Percentiles rank a stretch among this genome's conserved stretches.
phyloP scores from a whole-genome alignment of 176 grass and related monocot species.

The Secale cereale region DNA sequence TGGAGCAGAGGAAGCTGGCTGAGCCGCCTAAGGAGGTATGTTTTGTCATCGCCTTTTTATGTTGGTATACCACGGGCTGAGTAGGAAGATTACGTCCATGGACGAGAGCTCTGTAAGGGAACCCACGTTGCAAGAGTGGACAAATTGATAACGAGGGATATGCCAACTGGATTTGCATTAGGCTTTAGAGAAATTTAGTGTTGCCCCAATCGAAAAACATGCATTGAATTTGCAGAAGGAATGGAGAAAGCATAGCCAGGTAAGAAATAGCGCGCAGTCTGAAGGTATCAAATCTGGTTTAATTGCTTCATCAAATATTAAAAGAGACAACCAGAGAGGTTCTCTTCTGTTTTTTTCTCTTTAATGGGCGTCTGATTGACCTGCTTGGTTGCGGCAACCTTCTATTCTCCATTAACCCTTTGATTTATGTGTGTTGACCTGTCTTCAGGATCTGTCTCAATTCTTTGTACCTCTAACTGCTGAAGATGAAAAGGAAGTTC shows the following conservation, averaged over 20 bases:
- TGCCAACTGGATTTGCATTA: background rate
- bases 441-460: constrained; percentile 57
- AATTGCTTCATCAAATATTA: background rate
- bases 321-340: background rate
- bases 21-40: constrained; percentile 35
- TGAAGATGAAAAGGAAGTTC: constrained; percentile 55
- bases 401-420: constrained; percentile 10
- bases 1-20: background rate
- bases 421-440: constrained; percentile 15
- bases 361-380: constrained; percentile 19
- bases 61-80: background rate
- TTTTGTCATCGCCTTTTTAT: background rate
- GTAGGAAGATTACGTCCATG: background rate
- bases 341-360: background rate
- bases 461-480: constrained; percentile 52
- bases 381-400: background rate
- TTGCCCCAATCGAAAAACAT: background rate
- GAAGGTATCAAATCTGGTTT: background rate
- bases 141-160: background rate
- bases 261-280: background rate
- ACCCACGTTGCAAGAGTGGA: background rate
- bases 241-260: too few relatives aligned
- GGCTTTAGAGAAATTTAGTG: background rate
- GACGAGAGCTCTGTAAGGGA: background rate
- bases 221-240: background rate